Conservation (phyloP, 83 land plant species). For the Larix sibirica region DNA sequence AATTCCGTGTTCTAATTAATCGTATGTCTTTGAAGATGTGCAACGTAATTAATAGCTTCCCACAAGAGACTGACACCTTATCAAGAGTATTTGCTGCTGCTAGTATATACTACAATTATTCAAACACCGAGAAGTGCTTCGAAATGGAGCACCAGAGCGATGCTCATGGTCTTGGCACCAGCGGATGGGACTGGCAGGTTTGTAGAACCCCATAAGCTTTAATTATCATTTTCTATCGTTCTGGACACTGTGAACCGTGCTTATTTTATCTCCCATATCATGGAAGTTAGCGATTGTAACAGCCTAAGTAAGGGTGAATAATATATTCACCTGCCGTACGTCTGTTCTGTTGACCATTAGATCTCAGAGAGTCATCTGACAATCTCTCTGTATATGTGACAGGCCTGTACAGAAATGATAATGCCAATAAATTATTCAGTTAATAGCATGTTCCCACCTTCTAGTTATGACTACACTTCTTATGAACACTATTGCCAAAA, state of each 20-base stretch:
- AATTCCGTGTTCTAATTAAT: background rate
- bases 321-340: too few relatives aligned
- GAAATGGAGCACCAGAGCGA: slow-evolving; percentile 34
- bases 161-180: slow-evolving; percentile 31
- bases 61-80: slow-evolving; percentile 42
- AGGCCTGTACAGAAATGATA: slow-evolving; percentile 90
- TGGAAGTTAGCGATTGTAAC: background rate
- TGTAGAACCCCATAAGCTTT: background rate
- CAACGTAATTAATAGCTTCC: slow-evolving; percentile 57
- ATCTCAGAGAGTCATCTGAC: too few relatives aligned
- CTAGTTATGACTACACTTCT: slow-evolving; percentile 26
- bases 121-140: slow-evolving; percentile 53
- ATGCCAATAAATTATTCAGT: slow-evolving; percentile 53
- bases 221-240: too few relatives aligned
- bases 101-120: slow-evolving; percentile 71
- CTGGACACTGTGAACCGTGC: too few relatives aligned
- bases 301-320: background rate
- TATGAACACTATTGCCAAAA: slow-evolving; percentile 29
- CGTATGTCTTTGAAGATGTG: slow-evolving; percentile 52
- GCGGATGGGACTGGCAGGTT: slow-evolving; percentile 79
- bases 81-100: slow-evolving; percentile 63
- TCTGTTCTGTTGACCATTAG: too few relatives aligned
- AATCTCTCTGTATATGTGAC: background rate
- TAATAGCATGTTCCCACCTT: slow-evolving; percentile 67
- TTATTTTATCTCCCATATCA: background rate